Evolutionary conservation across 2,329 filamentous ascomycete genomes (phyloP), one percentile per base, ranked within the genome.

Genomic region (Cladosporium austrohemisphaericum): DNA sequence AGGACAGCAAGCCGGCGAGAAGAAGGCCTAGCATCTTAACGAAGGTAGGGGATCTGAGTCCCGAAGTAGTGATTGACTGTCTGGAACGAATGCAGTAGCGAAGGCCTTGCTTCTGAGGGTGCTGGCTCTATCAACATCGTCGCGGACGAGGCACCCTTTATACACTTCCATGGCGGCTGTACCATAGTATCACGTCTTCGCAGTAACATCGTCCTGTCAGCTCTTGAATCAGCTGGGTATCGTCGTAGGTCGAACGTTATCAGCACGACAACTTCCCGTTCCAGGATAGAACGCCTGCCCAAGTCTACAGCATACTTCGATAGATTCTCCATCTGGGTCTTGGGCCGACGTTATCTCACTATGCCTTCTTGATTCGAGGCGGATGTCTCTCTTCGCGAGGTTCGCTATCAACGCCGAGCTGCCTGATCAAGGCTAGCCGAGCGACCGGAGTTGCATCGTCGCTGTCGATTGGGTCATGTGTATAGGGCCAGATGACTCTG

Each of bases 1-100:
- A 50, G 13, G 47, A 41, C 14, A 50, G 47, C 19, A 50, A 18
- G 31, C 47, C 38, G 25, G 45, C 45, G 14, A 50, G 29, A 47
- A 47, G 44, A 25, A 38, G 35, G 33, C 44, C 44, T n/a, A 33
- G 33, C 44, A 47, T 47, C 26, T 37, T 38, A 31, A 38, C 33
- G 33, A 38, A 29, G 14, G 33, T 31, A 16, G 16, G 23, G 44
- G 44, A 47, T 31, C 4, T 29, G 7, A 33, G 18, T 47, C 44
- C 44, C 44, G 9, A 31, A 16, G 13, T 16, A 38, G 32, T 13
- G 33, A 29, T 38, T 47, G 23, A 23, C 33, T 29, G 16, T 14
- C 25, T 38, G 25, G 23, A 38, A 29, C 18, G 25, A 38, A 4
- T 37, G 32, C 10, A 38, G 33, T 14, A 38, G 33, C 44, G 44